Base-by-base conservation (phyloP, 2,329 filamentous ascomycete species). In the Ceratocystis papillata region DNA sequence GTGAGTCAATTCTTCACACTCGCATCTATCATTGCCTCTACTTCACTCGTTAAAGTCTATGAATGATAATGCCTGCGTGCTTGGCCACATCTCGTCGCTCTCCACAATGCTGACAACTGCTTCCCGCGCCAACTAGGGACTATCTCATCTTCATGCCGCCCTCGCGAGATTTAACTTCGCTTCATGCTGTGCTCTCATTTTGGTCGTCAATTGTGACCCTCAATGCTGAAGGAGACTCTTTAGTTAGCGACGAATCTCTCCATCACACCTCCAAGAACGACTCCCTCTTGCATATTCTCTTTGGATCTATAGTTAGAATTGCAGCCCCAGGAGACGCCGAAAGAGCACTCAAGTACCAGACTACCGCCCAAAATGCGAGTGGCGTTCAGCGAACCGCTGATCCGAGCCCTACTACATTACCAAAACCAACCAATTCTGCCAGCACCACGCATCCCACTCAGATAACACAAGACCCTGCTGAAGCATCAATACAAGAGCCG, bases 221-320 rank as follows among this genome's bases (percentile, higher is more conserved):
- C 74, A 96, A 90, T 73, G 81, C 90, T 68, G 94, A 99, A 81
- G 94, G 94, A 75, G 94, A 97, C 79, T 94, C 94, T 71, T 82
- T 89, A 72, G 87, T 97, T 72, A 90, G 87, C 79, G 92, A 96
- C 78, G 90, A 96, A 75, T 88, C 87, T 74, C 83, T 96, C 73
- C 85, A 96, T 81, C 89, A 92, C 78, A 81, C 96, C 92, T 93
- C 93, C 96, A 96, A 82, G 84, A 81, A 81, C 75, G 79, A 78
- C 76, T 86, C 84, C 78, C 82, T 91, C 83, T 78, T 87, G 76
- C 81, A 84, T 76, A 80, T 83, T 78, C 80, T 91, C 72, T 89
- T 92, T 80, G 88, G 88, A 78, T 87, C 87, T 74, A 81, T 93
- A 73, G 79, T 89, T 73, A 82, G 84, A 76, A 68, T 69, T 44